Conservation (phyloP, 805 yeast species). For the Hanseniaspora meyeri region DNA sequence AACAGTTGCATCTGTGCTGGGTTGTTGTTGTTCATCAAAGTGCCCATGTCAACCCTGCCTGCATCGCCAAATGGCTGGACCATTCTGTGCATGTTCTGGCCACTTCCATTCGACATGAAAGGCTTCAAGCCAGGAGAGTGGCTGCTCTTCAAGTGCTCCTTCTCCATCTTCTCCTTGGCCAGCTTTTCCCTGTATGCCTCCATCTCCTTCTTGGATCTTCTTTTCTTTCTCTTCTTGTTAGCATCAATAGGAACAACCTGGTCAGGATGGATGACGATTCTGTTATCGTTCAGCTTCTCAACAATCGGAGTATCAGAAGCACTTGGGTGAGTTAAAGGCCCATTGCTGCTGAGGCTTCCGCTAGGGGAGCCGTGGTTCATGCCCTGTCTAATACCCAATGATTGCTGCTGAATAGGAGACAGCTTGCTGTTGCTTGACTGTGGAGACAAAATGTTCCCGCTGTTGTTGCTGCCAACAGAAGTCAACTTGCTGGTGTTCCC, state of each 20-base stretch:
- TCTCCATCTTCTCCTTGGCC: not conserved
- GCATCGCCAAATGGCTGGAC: too few species aligned
- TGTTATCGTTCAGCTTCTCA: conserved; percentile 22
- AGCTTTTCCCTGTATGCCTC: not conserved
- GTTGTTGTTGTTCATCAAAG: not conserved
- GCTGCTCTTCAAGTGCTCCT: not conserved
- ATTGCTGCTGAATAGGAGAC: not conserved
- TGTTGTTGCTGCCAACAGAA: not conserved
- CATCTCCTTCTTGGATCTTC: conserved; percentile 13
- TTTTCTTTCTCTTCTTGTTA: conserved; percentile 12
- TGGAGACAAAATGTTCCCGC: not conserved
- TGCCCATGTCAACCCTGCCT: not conserved
- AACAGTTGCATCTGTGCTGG: not conserved
- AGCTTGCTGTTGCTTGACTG: not conserved
- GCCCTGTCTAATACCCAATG: not conserved
- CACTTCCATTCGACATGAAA: too few species aligned
- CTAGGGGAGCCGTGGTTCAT: not conserved
- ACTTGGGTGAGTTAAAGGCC: not conserved
- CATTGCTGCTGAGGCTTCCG: not conserved
- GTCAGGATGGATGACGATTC: conserved; percentile 23
- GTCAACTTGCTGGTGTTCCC: not conserved
- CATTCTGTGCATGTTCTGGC: too few species aligned
- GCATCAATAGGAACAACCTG: conserved; percentile 11
- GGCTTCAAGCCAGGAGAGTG: not conserved
- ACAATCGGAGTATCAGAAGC: conserved; percentile 16